Conservation (phyloP, 192 early-diverging fungal species). For the Martensiomyces pterosporus region DNA sequence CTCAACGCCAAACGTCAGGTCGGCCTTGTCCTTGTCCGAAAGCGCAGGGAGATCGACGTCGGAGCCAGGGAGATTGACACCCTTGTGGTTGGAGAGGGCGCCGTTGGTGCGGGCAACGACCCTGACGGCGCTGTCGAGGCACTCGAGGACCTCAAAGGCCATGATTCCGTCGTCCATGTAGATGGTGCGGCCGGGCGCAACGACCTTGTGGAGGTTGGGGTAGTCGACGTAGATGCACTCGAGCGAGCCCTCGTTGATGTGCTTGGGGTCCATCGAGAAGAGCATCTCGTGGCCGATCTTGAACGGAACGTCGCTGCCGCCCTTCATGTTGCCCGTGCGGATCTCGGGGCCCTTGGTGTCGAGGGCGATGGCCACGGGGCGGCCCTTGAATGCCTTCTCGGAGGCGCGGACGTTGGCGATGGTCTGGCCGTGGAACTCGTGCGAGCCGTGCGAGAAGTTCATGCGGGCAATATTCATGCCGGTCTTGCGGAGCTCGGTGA, state of each 20-base stretch:
- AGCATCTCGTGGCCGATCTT: conserved; percentile 73
- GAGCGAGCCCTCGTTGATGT: conserved; percentile 57
- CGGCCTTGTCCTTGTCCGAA: conserved; percentile 89
- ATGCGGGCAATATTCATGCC: conserved; percentile 84
- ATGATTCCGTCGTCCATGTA: conserved; percentile 95
- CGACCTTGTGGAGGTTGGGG: conserved; percentile 70
- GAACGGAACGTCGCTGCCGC: conserved; percentile 69
- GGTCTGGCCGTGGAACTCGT: conserved; percentile 68
- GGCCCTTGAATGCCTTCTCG: conserved; percentile 39
- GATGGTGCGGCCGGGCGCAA: conserved; percentile 68
- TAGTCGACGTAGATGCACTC: conserved; percentile 80
- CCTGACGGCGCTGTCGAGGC: conserved; percentile 52
- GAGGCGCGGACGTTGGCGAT: conserved; percentile 66
- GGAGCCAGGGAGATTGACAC: conserved; percentile 91
- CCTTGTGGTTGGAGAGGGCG: conserved; percentile 86
- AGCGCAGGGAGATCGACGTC: conserved; percentile 91
- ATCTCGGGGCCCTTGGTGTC: conserved; percentile 89
- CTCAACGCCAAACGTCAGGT: conserved; percentile 88
- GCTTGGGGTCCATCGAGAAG: conserved; percentile 63
- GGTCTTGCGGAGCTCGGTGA: conserved; percentile 62
- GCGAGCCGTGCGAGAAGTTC: conserved; percentile 70
- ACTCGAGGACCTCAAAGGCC: conserved; percentile 86
- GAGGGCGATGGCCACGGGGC: conserved; percentile 65
- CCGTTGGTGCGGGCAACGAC: conserved; percentile 84
- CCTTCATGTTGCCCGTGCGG: conserved; percentile 77